phyloP scores from a whole-genome alignment of 1,139 yeast species.

The Kluyveromyces sp. region DNA sequence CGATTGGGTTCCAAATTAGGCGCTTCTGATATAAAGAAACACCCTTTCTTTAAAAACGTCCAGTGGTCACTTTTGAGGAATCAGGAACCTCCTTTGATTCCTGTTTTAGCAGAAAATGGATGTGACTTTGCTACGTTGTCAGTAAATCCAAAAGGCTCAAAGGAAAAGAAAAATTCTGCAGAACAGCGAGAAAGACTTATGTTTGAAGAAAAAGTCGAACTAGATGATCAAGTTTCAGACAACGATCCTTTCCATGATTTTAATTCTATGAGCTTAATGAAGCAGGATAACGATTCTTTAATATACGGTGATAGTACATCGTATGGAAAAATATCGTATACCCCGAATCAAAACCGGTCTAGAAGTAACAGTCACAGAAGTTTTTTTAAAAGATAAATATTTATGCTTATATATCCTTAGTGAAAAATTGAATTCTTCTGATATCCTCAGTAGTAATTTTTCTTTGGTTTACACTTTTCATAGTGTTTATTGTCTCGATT shows the following conservation, averaged over 20 bases:
- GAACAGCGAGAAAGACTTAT: constrained; percentile 35
- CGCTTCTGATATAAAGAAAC: constrained; percentile 87
- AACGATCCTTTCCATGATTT: constrained; percentile 82
- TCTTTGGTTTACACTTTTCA: constrained; percentile 5
- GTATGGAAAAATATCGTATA: constrained; percentile 61
- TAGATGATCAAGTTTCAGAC: constrained; percentile 27
- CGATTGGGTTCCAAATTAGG: constrained; percentile 88
- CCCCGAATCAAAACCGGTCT: constrained; percentile 38
- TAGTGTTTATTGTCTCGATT: constrained; percentile 5
- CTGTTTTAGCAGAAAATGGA: constrained; percentile 63
- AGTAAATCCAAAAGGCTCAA: constrained; percentile 18
- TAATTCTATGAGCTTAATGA: constrained; percentile 83
- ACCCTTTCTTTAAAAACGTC: constrained; percentile 79
- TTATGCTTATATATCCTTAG: background rate
- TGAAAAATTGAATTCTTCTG: background rate
- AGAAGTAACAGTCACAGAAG: constrained; percentile 33
- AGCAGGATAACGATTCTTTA: constrained; percentile 48
- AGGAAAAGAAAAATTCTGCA: constrained; percentile 18
- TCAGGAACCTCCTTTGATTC: constrained; percentile 92
- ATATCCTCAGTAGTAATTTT: background rate
- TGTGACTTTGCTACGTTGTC: constrained; percentile 33
- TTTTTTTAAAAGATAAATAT: constrained; percentile 33
- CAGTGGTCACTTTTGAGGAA: constrained; percentile 94
- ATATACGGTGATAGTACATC: constrained; percentile 46
- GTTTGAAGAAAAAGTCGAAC: constrained; percentile 31